Evolutionary conservation across 2,329 filamentous ascomycete species (phyloP).

Genomic region (Exserohilum rostratum): DNA sequence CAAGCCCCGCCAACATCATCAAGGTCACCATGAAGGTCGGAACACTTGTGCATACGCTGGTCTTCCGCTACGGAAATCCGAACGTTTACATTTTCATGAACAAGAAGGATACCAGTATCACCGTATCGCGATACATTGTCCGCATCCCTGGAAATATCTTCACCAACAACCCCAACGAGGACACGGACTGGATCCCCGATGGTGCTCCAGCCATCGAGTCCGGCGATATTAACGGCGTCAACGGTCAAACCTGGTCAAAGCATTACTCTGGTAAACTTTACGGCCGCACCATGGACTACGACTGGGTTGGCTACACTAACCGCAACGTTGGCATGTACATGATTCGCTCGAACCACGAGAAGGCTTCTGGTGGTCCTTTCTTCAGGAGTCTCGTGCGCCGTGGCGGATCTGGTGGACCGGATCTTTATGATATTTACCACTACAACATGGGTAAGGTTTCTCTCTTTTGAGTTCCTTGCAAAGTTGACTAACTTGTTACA

Average conservation of each 20-base stretch:
- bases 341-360: conserved; percentile 52
- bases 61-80: conserved; percentile 63
- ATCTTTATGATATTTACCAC: conserved; percentile 54
- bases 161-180: conserved; percentile 39
- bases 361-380: conserved; percentile 49
- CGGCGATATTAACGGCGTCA: conserved; percentile 26
- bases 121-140: conserved; percentile 49
- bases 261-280: conserved; percentile 51
- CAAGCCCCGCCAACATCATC: conserved; percentile 49
- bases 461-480: no score
- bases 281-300: conserved; percentile 49
- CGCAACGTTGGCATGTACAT: conserved; percentile 47
- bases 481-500: conserved; percentile 1
- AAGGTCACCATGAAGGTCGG: conserved; percentile 64
- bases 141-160: conserved; percentile 32
- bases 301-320: conserved; percentile 49
- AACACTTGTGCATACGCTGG: conserved; percentile 65
- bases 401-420: conserved; percentile 43
- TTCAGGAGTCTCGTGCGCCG: conserved; percentile 51
- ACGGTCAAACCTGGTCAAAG: conserved; percentile 48
- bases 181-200: conserved; percentile 42
- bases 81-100: conserved; percentile 59
- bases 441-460: conserved; percentile 50
- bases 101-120: conserved; percentile 49
- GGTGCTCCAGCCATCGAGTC: conserved; percentile 24